Base-by-base conservation (phyloP, 768 basidiomycete genomes). In the Trametes cinnabarina region DNA sequence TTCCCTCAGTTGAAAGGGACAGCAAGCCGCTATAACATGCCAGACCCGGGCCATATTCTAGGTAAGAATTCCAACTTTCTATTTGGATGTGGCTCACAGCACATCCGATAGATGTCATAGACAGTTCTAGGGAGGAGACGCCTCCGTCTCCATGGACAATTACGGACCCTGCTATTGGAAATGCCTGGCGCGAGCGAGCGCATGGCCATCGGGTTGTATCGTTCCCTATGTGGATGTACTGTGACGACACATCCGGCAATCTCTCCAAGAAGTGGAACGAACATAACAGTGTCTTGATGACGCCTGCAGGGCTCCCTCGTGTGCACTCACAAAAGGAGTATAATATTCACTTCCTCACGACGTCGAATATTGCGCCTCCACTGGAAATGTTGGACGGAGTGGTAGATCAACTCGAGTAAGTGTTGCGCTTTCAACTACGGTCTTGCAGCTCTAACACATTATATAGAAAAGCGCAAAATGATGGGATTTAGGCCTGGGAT, bases 181-280 rank as follows among this genome's bases (percentile, higher is more conserved):
- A 59, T 28, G 51, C 20, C 15, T 59, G 57, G 57, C 30, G 51
- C 9, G 3, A 15, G 25, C 43, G 28, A 7, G 64, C 64, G 1
- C 23, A 43, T 17, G 64, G 50, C 0, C 58, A 60, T 17, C 68
- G 66, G 23, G 73, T 76, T 11, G 35, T 66, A 12, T 37, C 69
- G 0, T 56, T 76, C n/a, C 72, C 72, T 3, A 44, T 79, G 0
- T 76, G 75, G 73, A 26, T 76, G 0, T 78, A 78, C 58, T 76
- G 76, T 50, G 76, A 80, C 42, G 75, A 79, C 47, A 76, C 73
- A 0, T 78, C 76, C 0, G 78, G 77, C 0, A 79, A 80, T 55
- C 30, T 32, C 30, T 32, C 30, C 0, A 81, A 81, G 59, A 77
- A 77, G 57, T 79, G 78, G 77, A 80, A 79, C 56, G 69, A 75